Base-by-base conservation (phyloP, 371 early-diverging fungal species). In the Rhizomucor pusillus region DNA sequence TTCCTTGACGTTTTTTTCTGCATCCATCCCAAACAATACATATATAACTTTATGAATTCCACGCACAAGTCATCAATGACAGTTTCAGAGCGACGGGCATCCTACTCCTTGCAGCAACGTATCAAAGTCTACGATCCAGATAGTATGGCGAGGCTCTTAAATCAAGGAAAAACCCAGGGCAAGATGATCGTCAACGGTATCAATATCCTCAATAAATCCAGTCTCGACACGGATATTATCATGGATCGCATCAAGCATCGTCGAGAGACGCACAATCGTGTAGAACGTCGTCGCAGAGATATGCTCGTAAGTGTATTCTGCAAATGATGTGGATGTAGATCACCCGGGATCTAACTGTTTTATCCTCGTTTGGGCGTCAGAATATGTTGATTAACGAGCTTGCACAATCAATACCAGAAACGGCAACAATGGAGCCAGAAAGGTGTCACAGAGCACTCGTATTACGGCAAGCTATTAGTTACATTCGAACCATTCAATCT, bases 211-310 rank as follows among this genome's bases (percentile, higher is more conserved):
- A 82, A 82, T 55, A 78, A 72, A 46, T 64, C 69, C 25, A 73
- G 75, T 52, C 54, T 82, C 20, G 83, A 81, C 45, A 76, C 71
- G 54, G 70, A 77, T 50, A 80, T 77, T 2, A 74, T 77, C n/a
- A 67, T 77, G 56, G 70, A 80, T 60, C 70, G 80, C 25, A 66
- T 82, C 41, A 73, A 71, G 50, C 70, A 79, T 52, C 67, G 80
- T 33, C 69, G 75, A 56, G 75, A 80, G 51, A 80, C 78, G 23
- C 83, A 82, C 56, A 81, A 81, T 57, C 71, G 70, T 29, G 82
- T 81, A 11, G 83, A 82, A 52, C 63, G 83, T 16, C 69, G 80
- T 50, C 68, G 83, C 37, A 62, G 83, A 51, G 83, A 80, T 49
- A 65, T 54, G 39, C 59, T 66, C 49, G 72, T 72, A 66, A 53